Conservation (phyloP, 2,329 filamentous ascomycete genomes). For the Arthrobotrys pseudoclavata region DNA sequence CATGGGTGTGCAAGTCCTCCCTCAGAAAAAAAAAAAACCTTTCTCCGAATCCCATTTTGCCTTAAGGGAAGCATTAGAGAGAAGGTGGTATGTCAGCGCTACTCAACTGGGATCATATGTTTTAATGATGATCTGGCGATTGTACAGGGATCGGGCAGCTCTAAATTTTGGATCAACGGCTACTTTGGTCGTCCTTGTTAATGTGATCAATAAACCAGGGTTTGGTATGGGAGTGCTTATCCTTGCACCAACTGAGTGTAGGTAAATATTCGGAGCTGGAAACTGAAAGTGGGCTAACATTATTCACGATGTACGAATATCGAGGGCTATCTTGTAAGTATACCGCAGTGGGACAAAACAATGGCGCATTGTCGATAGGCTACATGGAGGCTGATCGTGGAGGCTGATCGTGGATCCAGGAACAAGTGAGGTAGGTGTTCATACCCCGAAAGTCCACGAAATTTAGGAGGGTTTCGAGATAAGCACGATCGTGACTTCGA, state of each 20-base stretch:
- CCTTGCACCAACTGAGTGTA: not conserved
- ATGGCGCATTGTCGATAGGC: conserved; percentile 26
- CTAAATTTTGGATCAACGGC: conserved; percentile 11
- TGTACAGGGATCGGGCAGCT: conserved; percentile 31
- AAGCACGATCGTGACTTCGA: not conserved
- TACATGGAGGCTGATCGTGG: not conserved
- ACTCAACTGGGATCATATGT: not conserved
- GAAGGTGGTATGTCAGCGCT: not conserved
- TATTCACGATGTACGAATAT: not conserved
- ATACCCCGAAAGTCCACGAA: conserved; percentile 49
- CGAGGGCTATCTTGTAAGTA: not conserved
- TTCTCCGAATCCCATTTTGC: not conserved
- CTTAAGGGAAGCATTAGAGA: not conserved
- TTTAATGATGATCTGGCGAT: conserved; percentile 23
- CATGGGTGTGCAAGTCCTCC: not conserved
- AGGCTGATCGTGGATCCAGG: conserved; percentile 40
- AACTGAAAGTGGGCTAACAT: not conserved
- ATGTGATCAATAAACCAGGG: conserved; percentile 7
- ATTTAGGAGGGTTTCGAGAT: conserved; percentile 45
- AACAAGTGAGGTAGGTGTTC: conserved; percentile 8
- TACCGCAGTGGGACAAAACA: not conserved
- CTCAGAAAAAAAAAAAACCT: not conserved
- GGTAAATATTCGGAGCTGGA: not conserved
- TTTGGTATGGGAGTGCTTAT: not conserved
- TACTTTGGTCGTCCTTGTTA: not conserved